A percentile compares a stretch with the other conserved stretches of the same genome.
Evolutionary conservation across 1,284 basidiomycete species (phyloP).

Genomic region (Cryptococcus neoformans): DNA sequence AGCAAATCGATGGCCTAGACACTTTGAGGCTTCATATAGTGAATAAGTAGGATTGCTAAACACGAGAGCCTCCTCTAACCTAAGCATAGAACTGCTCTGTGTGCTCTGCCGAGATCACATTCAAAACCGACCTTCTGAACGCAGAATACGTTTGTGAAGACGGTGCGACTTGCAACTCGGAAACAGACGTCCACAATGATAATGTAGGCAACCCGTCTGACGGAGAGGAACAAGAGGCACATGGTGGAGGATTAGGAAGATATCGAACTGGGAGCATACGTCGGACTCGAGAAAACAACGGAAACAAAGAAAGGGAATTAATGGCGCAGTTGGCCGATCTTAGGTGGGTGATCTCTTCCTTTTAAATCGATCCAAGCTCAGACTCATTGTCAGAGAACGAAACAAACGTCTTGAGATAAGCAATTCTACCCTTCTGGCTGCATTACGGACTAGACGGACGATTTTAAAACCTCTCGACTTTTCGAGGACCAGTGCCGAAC

Average conservation of each 20-base stretch:
- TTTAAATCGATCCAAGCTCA: too few relatives aligned
- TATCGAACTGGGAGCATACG: slow-evolving; percentile 75
- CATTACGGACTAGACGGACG: too few relatives aligned
- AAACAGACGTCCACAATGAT: too few relatives aligned
- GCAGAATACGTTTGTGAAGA: slow-evolving; percentile 91
- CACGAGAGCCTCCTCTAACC: neutral
- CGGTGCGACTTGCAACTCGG: too few relatives aligned
- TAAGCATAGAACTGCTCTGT: neutral
- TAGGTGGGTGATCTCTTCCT: slow-evolving; percentile 46
- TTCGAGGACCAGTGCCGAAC: too few relatives aligned
- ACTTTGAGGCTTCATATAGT: slow-evolving; percentile 52
- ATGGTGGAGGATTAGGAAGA: neutral
- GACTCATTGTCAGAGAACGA: too few relatives aligned
- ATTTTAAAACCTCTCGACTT: too few relatives aligned
- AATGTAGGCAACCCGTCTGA: too few relatives aligned
- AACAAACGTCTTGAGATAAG: too few relatives aligned
- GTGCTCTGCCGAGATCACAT: slow-evolving; percentile 60
- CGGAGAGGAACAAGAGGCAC: neutral
- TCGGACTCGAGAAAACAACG: slow-evolving; percentile 90
- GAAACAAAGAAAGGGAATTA: slow-evolving; percentile 88
- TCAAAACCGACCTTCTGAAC: slow-evolving; percentile 99
- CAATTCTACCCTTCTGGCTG: too few relatives aligned
- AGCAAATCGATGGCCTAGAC: slow-evolving; percentile 97
- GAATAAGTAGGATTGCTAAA: slow-evolving; percentile 9
- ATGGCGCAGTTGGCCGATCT: slow-evolving; percentile 95